Base-by-base conservation (phyloP, 2,329 filamentous ascomycete genomes). In the Dactylonectria estremocensis region DNA sequence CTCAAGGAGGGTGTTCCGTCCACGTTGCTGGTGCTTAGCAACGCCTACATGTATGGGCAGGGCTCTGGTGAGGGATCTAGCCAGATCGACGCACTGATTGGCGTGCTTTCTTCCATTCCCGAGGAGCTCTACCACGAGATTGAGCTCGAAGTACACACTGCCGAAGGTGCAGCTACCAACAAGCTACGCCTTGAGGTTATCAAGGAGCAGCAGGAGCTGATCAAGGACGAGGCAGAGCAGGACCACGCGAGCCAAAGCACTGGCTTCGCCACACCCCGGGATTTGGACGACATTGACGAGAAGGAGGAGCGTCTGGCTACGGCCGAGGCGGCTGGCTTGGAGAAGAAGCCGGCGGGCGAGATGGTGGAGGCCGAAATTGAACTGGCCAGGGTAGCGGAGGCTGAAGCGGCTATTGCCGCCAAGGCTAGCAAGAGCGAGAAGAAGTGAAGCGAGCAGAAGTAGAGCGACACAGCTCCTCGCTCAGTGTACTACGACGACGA, bases 121-220 rank as follows among this genome's bases (percentile, higher is more conserved):
- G 96, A 99, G 82, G 96, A 99, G 82, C 88, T 99, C 46, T 99
- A 97, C 93, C 96, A 99, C 87, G 96, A 99, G 86, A 98, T 99
- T 71, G 96, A 98, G 83, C 92, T 99, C 35, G 96, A 99, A 84
- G 95, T 99, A 10, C 94, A 98, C 87, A 97, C 92, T 69, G 95
- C 95, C 55, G 96, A 99, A 84, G 96, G 96, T 69, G 95, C 95
- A 11, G 96, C 96, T 24, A 99, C 96, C 72, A 99, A 99, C 89
- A 98, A 97, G 88, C 96, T 98, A 87, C 93, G 96, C 80, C 92
- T 99, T 48, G 96, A 99, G 85, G 96, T 99, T 16, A 89, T 99
- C 79, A 97, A 95, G 88, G 96, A 99, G 85, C 96, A 99, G 85
- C 93, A 99, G 81, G 96, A 98, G 80, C 90, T 99, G 70, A 99